phyloP scores from a whole-genome alignment of 1,284 basidiomycete genomes.

The Ganoderma meredithae region DNA sequence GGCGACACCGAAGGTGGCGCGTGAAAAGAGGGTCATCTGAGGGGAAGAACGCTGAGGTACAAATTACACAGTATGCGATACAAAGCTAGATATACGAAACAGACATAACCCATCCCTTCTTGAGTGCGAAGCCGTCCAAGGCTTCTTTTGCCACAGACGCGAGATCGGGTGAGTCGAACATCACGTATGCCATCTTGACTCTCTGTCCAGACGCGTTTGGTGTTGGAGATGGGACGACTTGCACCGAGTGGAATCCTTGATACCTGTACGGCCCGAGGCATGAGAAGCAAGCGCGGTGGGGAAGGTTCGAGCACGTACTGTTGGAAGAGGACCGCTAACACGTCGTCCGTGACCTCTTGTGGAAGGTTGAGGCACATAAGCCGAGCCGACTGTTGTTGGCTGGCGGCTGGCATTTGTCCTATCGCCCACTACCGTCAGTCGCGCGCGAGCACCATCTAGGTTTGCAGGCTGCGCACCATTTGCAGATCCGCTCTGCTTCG shows the following conservation, averaged over 20 bases:
- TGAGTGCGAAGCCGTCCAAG: slow-evolving; percentile 80
- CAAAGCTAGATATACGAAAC: slow-evolving; percentile 70
- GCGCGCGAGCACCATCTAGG: slow-evolving; percentile 17
- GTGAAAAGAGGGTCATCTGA: slow-evolving; percentile 14
- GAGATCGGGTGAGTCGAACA: slow-evolving; percentile 75
- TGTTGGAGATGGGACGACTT: slow-evolving; percentile 71
- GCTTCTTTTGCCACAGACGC: slow-evolving; percentile 82
- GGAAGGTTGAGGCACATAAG: slow-evolving; percentile 82
- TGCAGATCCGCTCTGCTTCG: slow-evolving; percentile 32
- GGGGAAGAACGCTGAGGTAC: slow-evolving; percentile 27
- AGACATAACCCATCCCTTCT: slow-evolving; percentile 83
- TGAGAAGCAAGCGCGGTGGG: slow-evolving; percentile 4
- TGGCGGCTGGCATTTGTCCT: slow-evolving; percentile 57
- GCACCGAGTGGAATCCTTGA: slow-evolving; percentile 76
- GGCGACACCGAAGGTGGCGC: slow-evolving; percentile 3
- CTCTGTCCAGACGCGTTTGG: slow-evolving; percentile 66
- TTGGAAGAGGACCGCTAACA: slow-evolving; percentile 85
- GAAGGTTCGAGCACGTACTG: slow-evolving; percentile 62
- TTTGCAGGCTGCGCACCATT: slow-evolving; percentile 26
- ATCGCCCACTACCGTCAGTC: slow-evolving; percentile 32
- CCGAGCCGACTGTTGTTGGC: slow-evolving; percentile 67
- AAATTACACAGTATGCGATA: slow-evolving; percentile 30
- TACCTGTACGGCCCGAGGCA: slow-evolving; percentile 56
- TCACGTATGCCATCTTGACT: slow-evolving; percentile 78
- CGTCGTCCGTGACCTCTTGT: slow-evolving; percentile 81